A percentile compares a stretch with the other conserved stretches of the same genome.
phyloP scores from a whole-genome alignment of 768 basidiomycete species.

The Russula earlei region DNA sequence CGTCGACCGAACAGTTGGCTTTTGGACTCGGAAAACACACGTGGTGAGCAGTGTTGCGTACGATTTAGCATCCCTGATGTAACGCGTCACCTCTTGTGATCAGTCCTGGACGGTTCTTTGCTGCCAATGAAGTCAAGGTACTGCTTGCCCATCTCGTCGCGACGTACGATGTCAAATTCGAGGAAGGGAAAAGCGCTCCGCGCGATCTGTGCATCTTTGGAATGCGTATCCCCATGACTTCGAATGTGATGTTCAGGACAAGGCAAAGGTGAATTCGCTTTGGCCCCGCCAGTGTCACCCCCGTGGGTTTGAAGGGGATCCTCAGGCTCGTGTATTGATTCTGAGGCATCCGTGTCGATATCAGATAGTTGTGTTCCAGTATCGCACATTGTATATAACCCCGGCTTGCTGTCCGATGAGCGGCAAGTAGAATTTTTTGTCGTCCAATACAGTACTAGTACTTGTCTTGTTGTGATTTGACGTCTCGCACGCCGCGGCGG shows the following conservation, averaged over 20 bases:
- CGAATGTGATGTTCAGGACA: conserved; percentile 22
- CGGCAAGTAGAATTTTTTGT: no score
- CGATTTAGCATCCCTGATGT: neutral
- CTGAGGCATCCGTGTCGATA: no score
- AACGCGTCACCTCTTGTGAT: neutral
- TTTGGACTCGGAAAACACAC: conserved; percentile 25
- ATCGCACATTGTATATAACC: no score
- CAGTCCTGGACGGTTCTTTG: conserved; percentile 25
- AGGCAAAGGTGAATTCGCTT: conserved; percentile 2
- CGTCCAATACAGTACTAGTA: no score
- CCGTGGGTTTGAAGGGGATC: no score
- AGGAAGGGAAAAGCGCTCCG: conserved; percentile 14
- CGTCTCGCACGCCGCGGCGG: no score
- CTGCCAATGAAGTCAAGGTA: conserved; percentile 20
- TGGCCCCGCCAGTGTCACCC: neutral
- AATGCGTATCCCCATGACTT: conserved; percentile 1
- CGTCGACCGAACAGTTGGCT: conserved; percentile 17
- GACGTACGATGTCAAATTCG: conserved; percentile 23
- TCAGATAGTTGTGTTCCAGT: no score
- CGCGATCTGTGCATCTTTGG: neutral
- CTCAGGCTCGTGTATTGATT: no score
- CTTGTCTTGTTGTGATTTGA: no score
- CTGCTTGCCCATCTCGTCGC: conserved; percentile 22
- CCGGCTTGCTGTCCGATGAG: no score
- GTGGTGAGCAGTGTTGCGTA: conserved; percentile 19